phyloP scores from a whole-genome alignment of 2,329 filamentous ascomycete genomes.

The Nigrospora osmanthi region DNA sequence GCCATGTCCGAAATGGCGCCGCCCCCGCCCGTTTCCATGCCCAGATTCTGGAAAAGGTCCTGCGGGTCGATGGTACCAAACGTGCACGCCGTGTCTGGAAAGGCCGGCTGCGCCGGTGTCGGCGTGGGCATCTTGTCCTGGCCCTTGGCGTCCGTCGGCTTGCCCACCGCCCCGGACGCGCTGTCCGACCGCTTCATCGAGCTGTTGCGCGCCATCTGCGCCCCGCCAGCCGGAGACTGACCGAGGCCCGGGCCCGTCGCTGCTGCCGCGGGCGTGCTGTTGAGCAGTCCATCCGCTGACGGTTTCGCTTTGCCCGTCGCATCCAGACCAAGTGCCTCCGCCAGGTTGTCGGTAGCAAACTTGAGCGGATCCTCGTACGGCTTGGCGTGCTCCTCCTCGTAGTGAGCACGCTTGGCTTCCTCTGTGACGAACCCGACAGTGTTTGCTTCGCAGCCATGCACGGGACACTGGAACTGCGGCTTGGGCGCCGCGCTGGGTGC shows the following conservation, averaged over 20 bases:
- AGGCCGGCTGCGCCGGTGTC: slow-evolving; percentile 12
- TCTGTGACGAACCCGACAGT: slow-evolving; percentile 43
- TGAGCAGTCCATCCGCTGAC: slow-evolving; percentile 17
- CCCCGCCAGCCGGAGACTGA: slow-evolving; percentile 27
- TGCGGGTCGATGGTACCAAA: slow-evolving; percentile 41
- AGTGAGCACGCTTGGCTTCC: slow-evolving; percentile 43
- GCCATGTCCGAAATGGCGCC: slow-evolving; percentile 45
- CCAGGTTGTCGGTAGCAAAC: slow-evolving; percentile 43
- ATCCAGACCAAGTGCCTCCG: slow-evolving; percentile 42
- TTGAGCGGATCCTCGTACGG: slow-evolving; percentile 46
- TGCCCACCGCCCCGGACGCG: slow-evolving; percentile 22
- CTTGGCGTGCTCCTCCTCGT: slow-evolving; percentile 51
- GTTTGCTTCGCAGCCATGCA: slow-evolving; percentile 45
- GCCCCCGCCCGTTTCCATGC: slow-evolving; percentile 30
- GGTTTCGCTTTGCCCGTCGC: slow-evolving; percentile 35
- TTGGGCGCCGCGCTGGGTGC: slow-evolving; percentile 26
- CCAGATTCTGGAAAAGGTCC: slow-evolving; percentile 34
- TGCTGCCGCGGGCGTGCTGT: neutral
- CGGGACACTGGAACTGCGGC: slow-evolving; percentile 41
- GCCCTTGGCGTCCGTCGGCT: neutral
- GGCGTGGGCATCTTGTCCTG: slow-evolving; percentile 26
- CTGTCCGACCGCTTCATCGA: slow-evolving; percentile 45
- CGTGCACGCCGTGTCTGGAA: neutral
- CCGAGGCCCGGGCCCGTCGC: neutral
- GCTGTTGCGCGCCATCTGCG: slow-evolving; percentile 42